Conservation (phyloP, 768 basidiomycete species). For the Boletus sp. region DNA sequence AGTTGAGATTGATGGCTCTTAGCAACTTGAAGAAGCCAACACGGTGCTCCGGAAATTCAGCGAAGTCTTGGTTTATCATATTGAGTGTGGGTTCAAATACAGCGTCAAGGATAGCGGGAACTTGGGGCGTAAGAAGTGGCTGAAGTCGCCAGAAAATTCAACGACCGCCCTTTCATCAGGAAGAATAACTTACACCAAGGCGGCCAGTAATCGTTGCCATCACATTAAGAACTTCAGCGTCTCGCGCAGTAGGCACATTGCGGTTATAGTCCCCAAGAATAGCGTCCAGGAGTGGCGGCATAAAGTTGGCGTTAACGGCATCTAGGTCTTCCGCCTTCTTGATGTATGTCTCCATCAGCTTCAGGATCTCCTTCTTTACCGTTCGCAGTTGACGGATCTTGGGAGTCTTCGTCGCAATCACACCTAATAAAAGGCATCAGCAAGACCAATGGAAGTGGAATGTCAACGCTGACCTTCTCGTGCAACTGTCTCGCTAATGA, state of each 20-base stretch:
- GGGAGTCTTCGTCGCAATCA: conserved; percentile 93
- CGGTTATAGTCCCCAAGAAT: conserved; percentile 97
- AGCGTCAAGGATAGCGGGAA: conserved; percentile 91
- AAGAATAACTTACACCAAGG: conserved; percentile 66
- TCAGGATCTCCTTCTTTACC: conserved; percentile 97
- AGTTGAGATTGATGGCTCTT: conserved; percentile 85
- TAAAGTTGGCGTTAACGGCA: conserved; percentile 84
- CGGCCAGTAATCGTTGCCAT: conserved; percentile 92
- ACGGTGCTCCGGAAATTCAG: conserved; percentile 98
- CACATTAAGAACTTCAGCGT: conserved; percentile 95
- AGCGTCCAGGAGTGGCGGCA: conserved; percentile 93
- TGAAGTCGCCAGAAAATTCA: conserved; percentile 32
- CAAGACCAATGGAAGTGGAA: background rate
- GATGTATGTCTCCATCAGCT: conserved; percentile 96
- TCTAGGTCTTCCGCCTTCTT: conserved; percentile 97
- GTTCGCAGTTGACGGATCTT: conserved; percentile 92
- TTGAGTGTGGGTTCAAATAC: conserved; percentile 95
- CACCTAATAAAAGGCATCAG: conserved; percentile 45
- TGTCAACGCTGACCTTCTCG: conserved; percentile 59
- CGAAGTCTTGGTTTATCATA: conserved; percentile 99
- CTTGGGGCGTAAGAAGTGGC: conserved; percentile 87
- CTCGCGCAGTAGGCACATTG: conserved; percentile 89
- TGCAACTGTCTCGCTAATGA: conserved; percentile 90
- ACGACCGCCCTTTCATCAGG: background rate
- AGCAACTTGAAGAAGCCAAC: conserved; percentile 96